Percentiles rank a stretch among this genome's conserved stretches.
phyloP scores from a whole-genome alignment of 176 grass and related monocot species.

The Ensete ventricosum region DNA sequence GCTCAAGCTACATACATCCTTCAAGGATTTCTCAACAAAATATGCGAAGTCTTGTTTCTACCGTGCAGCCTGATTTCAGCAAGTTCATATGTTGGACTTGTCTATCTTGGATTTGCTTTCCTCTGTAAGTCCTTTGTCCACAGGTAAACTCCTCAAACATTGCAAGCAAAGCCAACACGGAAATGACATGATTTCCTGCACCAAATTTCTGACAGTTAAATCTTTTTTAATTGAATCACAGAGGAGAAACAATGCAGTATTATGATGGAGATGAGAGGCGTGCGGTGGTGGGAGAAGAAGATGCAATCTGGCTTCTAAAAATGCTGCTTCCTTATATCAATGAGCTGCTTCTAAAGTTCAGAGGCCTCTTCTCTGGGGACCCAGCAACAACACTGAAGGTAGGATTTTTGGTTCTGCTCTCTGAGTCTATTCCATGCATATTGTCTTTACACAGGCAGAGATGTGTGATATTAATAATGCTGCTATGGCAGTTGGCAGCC shows the following conservation, averaged over 20 bases:
- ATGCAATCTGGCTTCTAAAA: slow-evolving; percentile 83
- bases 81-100: slow-evolving; percentile 62
- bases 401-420: background rate
- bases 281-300: slow-evolving; percentile 83
- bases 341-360: slow-evolving; percentile 63
- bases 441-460: too few relatives aligned
- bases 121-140: slow-evolving; percentile 59
- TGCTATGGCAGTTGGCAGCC: slow-evolving; percentile 63
- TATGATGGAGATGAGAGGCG: slow-evolving; percentile 29
- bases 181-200: too few relatives aligned
- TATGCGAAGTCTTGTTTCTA: too few relatives aligned
- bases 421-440: too few relatives aligned
- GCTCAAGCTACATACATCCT: too few relatives aligned
- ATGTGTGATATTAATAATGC: slow-evolving; percentile 23
- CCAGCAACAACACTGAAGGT: slow-evolving; percentile 95
- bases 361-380: slow-evolving; percentile 74
- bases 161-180: too few relatives aligned
- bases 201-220: too few relatives aligned
- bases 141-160: slow-evolving; percentile 38
- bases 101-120: slow-evolving; percentile 79
- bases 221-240: slow-evolving; percentile 1
- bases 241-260: slow-evolving; percentile 45
- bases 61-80: slow-evolving; percentile 62
- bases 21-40: too few relatives aligned
- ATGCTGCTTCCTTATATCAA: slow-evolving; percentile 78